These are phyloP conservation scores for Penicillium psychrosexuale DNA, from an alignment of 2,329 filamentous ascomycete genomes.

Conservation along the genomic window DNA sequence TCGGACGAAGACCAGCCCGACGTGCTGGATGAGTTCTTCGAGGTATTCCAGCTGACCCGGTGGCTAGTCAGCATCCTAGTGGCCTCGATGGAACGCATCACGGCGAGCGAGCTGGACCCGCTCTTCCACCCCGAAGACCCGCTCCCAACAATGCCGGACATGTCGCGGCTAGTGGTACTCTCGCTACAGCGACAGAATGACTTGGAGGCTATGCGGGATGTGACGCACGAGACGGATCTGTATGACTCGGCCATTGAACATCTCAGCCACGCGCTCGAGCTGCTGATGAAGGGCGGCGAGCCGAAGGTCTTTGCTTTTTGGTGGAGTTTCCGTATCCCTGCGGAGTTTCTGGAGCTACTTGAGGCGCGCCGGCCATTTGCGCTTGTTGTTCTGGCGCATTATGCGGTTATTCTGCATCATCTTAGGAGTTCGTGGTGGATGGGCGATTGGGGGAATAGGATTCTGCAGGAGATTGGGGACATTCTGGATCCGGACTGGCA, in stretches of 20 bases:
- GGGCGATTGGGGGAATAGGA: conserved; percentile 61
- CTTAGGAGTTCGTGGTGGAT: conserved; percentile 68
- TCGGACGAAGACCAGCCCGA: conserved; percentile 5
- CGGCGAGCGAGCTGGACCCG: conserved; percentile 25
- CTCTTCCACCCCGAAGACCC: conserved; percentile 25
- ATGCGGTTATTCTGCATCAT: conserved; percentile 53
- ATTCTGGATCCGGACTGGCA: conserved; percentile 28
- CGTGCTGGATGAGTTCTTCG: conserved; percentile 31
- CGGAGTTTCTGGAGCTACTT: conserved; percentile 55
- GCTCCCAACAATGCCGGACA: conserved; percentile 35
- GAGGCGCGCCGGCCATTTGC: conserved; percentile 40
- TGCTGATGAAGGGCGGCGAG: conserved; percentile 31
- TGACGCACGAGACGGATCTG: conserved; percentile 26
- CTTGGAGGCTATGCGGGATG: conserved; percentile 18
- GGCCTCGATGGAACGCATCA: conserved; percentile 23
- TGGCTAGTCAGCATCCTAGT: conserved; percentile 30
- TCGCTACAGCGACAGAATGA: conserved; percentile 27
- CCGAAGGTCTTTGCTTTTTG: conserved; percentile 47
- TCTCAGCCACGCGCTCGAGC: conserved; percentile 26
- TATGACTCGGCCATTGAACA: conserved; percentile 30
- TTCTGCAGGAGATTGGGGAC: conserved; percentile 58
- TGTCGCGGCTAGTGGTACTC: conserved; percentile 30
- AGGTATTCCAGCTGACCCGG: conserved; percentile 30
- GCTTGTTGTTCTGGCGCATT: conserved; percentile 45
- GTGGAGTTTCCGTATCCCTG: conserved; percentile 59